These are phyloP conservation scores for Spongospora subterranea DNA, from an alignment of 208 protist species.

Conservation along the genomic window DNA sequence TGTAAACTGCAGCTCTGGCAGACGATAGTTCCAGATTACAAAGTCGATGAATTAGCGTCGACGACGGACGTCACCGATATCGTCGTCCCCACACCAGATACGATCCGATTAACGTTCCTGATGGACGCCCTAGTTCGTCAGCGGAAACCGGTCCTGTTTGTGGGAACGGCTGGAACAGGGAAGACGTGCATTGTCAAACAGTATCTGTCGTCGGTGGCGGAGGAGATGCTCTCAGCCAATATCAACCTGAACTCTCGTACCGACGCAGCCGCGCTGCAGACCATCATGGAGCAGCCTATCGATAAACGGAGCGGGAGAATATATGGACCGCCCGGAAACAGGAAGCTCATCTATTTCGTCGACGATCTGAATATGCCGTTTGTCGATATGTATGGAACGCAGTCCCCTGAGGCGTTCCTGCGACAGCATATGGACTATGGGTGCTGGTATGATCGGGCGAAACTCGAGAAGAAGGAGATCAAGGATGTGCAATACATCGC, in stretches of 20 bases:
- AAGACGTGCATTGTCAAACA: constrained; percentile 96
- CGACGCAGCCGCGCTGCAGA: constrained; percentile 87
- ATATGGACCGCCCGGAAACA: constrained; percentile 92
- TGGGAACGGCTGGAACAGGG: constrained; percentile 92
- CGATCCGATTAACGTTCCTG: constrained; percentile 90
- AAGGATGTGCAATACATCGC: constrained; percentile 91
- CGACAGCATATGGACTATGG: constrained; percentile 96
- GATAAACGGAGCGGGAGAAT: constrained; percentile 93
- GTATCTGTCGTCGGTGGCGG: constrained; percentile 85
- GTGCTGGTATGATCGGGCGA: constrained; percentile 96
- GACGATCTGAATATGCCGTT: constrained; percentile 98
- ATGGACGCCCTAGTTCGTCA: constrained; percentile 90
- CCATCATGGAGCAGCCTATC: constrained; percentile 92
- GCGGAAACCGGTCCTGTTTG: constrained; percentile 91
- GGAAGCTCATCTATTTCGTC: constrained; percentile 95
- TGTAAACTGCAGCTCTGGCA: constrained; percentile 84
- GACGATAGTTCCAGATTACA: constrained; percentile 88
- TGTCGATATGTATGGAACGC: constrained; percentile 96
- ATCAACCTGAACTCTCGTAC: constrained; percentile 95
- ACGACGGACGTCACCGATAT: constrained; percentile 82
- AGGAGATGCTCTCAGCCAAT: constrained; percentile 87
- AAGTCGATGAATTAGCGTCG: constrained; percentile 78
- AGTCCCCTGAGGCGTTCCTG: constrained; percentile 93
- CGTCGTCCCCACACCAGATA: constrained; percentile 91
- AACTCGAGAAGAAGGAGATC: constrained; percentile 87